A percentile compares a stretch with the other conserved stretches of the same genome.
phyloP scores from a whole-genome alignment of 768 basidiomycete genomes.

The Boletus reticulatus region DNA sequence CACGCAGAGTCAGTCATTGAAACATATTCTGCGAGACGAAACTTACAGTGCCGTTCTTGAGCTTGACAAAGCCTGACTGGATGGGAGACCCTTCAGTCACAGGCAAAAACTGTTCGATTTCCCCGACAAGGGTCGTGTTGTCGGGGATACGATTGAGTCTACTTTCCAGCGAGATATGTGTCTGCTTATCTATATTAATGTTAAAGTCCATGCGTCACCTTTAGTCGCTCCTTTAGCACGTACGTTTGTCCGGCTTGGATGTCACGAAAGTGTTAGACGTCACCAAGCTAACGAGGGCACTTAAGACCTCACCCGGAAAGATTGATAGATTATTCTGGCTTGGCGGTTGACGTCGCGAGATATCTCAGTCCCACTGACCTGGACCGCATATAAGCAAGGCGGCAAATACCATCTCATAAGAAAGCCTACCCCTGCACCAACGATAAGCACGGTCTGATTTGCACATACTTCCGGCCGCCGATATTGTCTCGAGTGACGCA shows the following conservation, averaged over 20 bases:
- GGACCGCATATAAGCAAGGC: not conserved
- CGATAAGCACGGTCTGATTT: slow-evolving; percentile 40
- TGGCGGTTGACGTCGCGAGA: slow-evolving; percentile 12
- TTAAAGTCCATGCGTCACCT: not conserved
- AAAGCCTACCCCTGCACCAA: slow-evolving; percentile 30
- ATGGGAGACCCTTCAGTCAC: slow-evolving; percentile 5
- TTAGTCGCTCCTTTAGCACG: not conserved
- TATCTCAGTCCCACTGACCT: slow-evolving; percentile 11
- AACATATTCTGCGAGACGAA: not conserved
- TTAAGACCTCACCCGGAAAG: slow-evolving; percentile 7
- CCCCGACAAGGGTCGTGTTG: slow-evolving; percentile 13
- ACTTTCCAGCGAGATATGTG: not conserved
- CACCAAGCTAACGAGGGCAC: not conserved
- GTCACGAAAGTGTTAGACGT: not conserved
- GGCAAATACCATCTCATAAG: not conserved
- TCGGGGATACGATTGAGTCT: not conserved
- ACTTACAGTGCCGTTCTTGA: slow-evolving; percentile 15
- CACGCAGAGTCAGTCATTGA: not conserved
- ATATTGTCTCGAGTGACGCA: slow-evolving; percentile 44
- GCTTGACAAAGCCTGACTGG: slow-evolving; percentile 13
- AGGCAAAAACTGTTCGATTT: slow-evolving; percentile 10
- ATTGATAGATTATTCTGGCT: slow-evolving; percentile 8
- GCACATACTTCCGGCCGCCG: slow-evolving; percentile 35
- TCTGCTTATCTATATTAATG: not conserved
- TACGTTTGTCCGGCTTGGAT: slow-evolving; percentile 7